These are phyloP conservation scores for Eleusine coracana DNA, from an alignment of 176 grass and related monocot genomes.

Conservation along the genomic window DNA sequence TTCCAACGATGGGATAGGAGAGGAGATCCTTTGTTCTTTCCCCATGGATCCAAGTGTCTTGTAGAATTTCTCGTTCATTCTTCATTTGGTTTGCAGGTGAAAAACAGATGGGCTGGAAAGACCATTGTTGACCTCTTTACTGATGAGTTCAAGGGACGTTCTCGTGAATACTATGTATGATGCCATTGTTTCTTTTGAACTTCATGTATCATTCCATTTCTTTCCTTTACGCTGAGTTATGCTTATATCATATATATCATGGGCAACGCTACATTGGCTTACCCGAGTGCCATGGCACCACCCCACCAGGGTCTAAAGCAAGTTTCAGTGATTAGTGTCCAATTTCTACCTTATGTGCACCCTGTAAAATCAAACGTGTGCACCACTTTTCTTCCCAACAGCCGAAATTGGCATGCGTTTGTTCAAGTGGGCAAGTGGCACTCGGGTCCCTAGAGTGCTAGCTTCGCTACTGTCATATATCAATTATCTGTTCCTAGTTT, in stretches of 20 bases:
- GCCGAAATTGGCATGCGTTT: no score
- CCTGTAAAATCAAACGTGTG: no score
- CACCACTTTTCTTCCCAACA: no score
- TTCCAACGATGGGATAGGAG: not conserved
- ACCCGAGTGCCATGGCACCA: no score
- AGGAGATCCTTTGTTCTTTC: not conserved
- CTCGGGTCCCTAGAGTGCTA: no score
- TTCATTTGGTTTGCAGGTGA: conserved; percentile 56
- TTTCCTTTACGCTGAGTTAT: not conserved
- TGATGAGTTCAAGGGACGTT: conserved; percentile 88
- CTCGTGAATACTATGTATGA: conserved; percentile 81
- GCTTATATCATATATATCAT: not conserved
- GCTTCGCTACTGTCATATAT: no score
- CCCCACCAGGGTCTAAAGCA: no score
- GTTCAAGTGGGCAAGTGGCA: no score
- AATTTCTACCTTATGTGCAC: no score
- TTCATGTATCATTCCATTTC: not conserved
- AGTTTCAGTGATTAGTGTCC: no score
- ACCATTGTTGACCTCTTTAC: conserved; percentile 96
- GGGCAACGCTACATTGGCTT: no score
- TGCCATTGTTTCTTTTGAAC: not conserved
- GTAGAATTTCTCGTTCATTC: conserved; percentile 6
- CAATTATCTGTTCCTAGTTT: not conserved
- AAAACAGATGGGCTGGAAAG: conserved; percentile 92
- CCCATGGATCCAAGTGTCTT: not conserved